Percentiles rank a stretch among this genome's conserved stretches.
These are phyloP conservation scores for Camillea tinctor DNA, from an alignment of 2,329 filamentous ascomycete species.

Conservation along the genomic window DNA sequence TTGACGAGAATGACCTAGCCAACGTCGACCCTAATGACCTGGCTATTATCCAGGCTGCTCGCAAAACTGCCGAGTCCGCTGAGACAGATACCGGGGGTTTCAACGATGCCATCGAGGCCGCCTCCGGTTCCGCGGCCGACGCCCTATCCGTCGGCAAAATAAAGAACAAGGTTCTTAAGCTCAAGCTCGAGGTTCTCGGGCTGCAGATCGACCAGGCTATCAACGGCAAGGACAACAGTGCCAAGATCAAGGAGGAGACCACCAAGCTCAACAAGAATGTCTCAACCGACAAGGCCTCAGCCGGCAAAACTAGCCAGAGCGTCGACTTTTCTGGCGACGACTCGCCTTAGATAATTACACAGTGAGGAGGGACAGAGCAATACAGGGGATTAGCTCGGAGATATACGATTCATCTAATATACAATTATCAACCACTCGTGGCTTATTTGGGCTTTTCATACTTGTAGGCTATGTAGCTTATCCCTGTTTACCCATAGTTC, in stretches of 20 bases:
- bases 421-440: too few species aligned
- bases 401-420: too few species aligned
- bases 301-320: constrained; percentile 36
- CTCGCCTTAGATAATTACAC: too few species aligned
- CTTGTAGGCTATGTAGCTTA: too few species aligned
- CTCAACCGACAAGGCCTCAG: constrained; percentile 34
- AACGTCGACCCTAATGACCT: constrained; percentile 47
- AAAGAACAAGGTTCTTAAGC: constrained; percentile 61
- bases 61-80: constrained; percentile 51
- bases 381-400: too few species aligned
- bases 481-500: too few species aligned
- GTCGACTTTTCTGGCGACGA: constrained; percentile 33
- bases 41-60: constrained; percentile 49
- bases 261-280: constrained; percentile 56
- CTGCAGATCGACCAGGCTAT: constrained; percentile 53
- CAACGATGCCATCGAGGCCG: constrained; percentile 51
- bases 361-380: background rate
- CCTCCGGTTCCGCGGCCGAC: constrained; percentile 38
- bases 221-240: constrained; percentile 40
- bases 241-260: constrained; percentile 44
- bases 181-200: constrained; percentile 50
- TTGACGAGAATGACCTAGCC: constrained; percentile 44
- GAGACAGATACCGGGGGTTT: constrained; percentile 46
- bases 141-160: constrained; percentile 55
- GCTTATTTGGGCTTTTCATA: too few species aligned